Conservation (phyloP, 179 eudicot species). For the Amaranthus tricolor region DNA sequence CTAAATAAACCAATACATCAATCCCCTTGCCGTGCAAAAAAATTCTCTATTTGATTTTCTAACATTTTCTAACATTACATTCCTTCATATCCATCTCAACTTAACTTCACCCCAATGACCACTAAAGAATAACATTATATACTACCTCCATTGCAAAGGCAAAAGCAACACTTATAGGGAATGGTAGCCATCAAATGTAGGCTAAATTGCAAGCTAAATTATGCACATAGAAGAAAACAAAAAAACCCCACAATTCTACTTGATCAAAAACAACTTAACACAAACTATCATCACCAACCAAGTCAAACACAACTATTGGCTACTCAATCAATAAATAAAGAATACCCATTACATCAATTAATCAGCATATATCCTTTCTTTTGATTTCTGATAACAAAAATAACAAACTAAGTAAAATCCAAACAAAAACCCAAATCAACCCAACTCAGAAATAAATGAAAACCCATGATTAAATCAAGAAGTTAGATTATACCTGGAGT, state of each 20-base stretch:
- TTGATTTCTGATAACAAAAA: neutral
- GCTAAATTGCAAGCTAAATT: neutral
- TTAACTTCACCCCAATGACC: neutral
- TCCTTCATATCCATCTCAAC: neutral
- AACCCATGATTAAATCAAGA: neutral
- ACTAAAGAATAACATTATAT: neutral
- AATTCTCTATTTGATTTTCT: too few species aligned
- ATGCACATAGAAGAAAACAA: neutral
- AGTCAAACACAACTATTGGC: neutral
- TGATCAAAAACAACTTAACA: conserved; percentile 1
- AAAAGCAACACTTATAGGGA: neutral
- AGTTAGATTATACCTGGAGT: conserved; percentile 44
- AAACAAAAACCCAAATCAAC: conserved; percentile 27
- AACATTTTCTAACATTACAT: neutral
- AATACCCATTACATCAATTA: conserved; percentile 6
- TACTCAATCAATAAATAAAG: neutral
- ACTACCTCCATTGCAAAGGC: neutral
- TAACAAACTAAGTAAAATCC: neutral
- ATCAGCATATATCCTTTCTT: neutral
- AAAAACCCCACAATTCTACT: neutral
- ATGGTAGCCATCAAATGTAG: neutral
- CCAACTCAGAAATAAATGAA: conserved; percentile 2
- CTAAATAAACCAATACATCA: too few species aligned
- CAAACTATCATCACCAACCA: conserved; percentile 6
- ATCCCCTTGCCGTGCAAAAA: too few species aligned